phyloP scores from a whole-genome alignment of 306 rosid genomes.

The Lupinus albus region DNA sequence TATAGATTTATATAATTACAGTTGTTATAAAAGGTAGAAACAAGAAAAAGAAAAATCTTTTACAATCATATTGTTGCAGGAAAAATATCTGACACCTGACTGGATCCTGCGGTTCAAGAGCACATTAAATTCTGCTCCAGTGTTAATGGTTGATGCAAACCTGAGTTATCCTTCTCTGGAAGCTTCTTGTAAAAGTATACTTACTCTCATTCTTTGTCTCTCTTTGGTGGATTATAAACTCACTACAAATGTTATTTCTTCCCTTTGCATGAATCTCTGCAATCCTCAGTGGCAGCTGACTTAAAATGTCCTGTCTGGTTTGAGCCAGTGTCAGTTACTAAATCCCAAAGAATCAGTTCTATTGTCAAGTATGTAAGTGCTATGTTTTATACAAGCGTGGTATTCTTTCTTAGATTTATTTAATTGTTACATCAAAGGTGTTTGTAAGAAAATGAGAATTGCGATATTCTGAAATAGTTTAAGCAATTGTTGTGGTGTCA shows the following conservation, averaged over 20 bases:
- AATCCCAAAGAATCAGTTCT: slow-evolving; percentile 73
- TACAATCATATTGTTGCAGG: slow-evolving; percentile 53
- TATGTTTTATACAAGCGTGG: slow-evolving; percentile 30
- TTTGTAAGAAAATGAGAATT: slow-evolving; percentile 30
- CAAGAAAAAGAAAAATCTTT: slow-evolving; percentile 9
- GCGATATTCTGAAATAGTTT: slow-evolving; percentile 23
- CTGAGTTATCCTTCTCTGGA: slow-evolving; percentile 63
- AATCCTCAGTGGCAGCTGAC: slow-evolving; percentile 67
- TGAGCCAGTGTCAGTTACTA: slow-evolving; percentile 92
- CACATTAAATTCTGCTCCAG: slow-evolving; percentile 60
- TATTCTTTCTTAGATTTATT: slow-evolving; percentile 14
- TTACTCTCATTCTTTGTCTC: slow-evolving; percentile 11
- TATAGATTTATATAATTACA: slow-evolving; percentile 23
- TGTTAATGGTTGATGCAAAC: slow-evolving; percentile 87
- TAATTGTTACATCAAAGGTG: slow-evolving; percentile 12
- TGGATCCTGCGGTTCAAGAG: slow-evolving; percentile 68
- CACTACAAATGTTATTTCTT: slow-evolving; percentile 13
- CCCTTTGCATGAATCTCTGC: slow-evolving; percentile 30
- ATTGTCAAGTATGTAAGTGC: slow-evolving; percentile 81
- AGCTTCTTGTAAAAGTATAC: slow-evolving; percentile 72
- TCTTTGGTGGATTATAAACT: slow-evolving; percentile 32
- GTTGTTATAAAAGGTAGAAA: slow-evolving; percentile 6
- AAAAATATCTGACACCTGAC: slow-evolving; percentile 72
- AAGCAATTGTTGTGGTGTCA: neutral
- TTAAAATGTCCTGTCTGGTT: slow-evolving; percentile 77